Percentiles rank a stretch among this genome's conserved stretches.
Evolutionary conservation across 345 rosid genomes (phyloP).

Genomic region (Gossypium australe): DNA sequence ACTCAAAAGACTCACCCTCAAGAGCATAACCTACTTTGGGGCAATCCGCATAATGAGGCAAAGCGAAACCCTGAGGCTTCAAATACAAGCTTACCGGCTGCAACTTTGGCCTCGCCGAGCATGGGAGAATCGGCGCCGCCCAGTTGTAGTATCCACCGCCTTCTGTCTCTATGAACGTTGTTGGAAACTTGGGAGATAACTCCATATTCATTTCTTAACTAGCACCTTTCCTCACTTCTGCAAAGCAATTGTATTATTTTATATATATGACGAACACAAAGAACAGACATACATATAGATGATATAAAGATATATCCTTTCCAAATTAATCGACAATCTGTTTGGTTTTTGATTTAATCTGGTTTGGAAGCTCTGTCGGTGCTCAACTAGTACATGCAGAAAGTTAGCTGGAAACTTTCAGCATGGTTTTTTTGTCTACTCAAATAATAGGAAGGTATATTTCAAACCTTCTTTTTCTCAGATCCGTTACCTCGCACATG

Average conservation of each 20-base stretch:
- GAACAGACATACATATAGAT: not conserved
- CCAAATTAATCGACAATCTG: no score
- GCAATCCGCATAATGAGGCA: slow-evolving; percentile 36
- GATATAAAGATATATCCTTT: no score
- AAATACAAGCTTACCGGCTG: slow-evolving; percentile 27
- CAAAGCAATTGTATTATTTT: not conserved
- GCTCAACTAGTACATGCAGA: no score
- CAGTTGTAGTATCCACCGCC: slow-evolving; percentile 31
- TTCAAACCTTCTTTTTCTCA: no score
- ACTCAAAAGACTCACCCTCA: slow-evolving; percentile 15
- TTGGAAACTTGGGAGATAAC: slow-evolving; percentile 23
- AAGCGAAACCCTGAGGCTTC: slow-evolving; percentile 25
- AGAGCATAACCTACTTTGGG: slow-evolving; percentile 34
- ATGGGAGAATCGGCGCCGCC: slow-evolving; percentile 19
- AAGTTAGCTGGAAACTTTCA: no score
- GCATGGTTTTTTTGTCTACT: no score
- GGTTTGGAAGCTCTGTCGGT: no score
- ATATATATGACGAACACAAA: not conserved
- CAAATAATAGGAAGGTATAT: no score
- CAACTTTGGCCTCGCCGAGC: slow-evolving; percentile 20
- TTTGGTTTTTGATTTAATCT: no score
- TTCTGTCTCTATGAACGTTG: slow-evolving; percentile 21
- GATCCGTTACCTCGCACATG: no score
- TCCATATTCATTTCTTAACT: slow-evolving; percentile 15
- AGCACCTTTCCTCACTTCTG: not conserved